Evolutionary conservation across 768 basidiomycete genomes (phyloP), one percentile per base, ranked within the genome.

Genomic region (Leccinum pellstonianum): DNA sequence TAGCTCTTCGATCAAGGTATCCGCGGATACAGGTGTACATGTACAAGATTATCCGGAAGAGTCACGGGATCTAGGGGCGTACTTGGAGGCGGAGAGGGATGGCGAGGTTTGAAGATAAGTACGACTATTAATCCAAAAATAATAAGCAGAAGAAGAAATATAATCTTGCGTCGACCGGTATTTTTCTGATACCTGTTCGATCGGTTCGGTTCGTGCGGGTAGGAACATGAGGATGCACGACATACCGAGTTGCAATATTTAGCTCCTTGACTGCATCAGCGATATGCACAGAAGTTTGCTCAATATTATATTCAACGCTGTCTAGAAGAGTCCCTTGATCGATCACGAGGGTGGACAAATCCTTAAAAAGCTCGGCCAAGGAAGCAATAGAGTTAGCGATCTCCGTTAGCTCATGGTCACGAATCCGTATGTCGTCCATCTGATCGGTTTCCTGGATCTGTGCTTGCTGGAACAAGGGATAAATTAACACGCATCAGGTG

Each of bases 261-360:
- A 99, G 79, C 65, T 97, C 94, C 67, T 85, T 84, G 38, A 90
- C 94, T 21, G 95, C 93, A 49, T 91, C 91, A 57, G 86, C 75
- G 71, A 95, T 81, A 54, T 93, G 85, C 33, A 83, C 83, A 17
- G 89, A 89, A 5, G 95, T 92, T 73, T 91, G 88, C 73, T 98
- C 94, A 55, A 99, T 91, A 72, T 99, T 99, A 77, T 93, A 99
- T 75, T 99, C 97, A 57, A 98, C 84, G 38, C 93, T 94, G 75
- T 98, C 97, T 57, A 98, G 81, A 33, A 99, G 83, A 29, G 96
- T 98, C 29, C 97, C 97, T 70, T 99, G 97, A 76, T 98, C 97
- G 63, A 98, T 98, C 60, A 99, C 93, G 57, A 99, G 84, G 37
- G 83, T 83, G 14, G 90, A 91, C 50, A 99, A 80, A 71, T 99